Evolutionary conservation across 495 filamentous ascomycete species (phyloP).

Genomic region (Aspergillus olivimuriae): DNA sequence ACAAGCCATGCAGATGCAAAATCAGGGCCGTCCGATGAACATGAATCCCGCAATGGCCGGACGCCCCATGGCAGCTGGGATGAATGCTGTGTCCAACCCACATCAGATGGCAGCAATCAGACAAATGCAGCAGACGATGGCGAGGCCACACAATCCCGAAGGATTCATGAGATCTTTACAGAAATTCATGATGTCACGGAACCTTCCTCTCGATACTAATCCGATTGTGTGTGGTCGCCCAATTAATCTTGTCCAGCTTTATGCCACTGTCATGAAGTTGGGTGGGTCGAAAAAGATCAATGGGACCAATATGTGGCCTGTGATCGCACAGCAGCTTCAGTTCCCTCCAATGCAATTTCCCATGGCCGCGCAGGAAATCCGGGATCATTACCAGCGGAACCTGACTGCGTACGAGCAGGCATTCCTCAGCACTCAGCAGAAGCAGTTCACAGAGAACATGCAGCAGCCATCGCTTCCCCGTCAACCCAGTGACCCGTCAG

Average conservation of each 20-base stretch:
- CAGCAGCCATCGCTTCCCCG: constrained; percentile 44
- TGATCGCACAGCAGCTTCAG: constrained; percentile 60
- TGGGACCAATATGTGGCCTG: constrained; percentile 61
- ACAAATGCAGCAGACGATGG: constrained; percentile 60
- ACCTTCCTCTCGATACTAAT: constrained; percentile 60
- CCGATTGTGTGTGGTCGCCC: constrained; percentile 64
- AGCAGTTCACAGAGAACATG: constrained; percentile 44
- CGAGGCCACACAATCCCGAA: constrained; percentile 51
- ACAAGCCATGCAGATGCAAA: constrained; percentile 52
- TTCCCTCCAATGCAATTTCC: constrained; percentile 61
- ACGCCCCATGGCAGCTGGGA: constrained; percentile 30
- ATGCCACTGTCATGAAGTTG: constrained; percentile 64
- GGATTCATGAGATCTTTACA: constrained; percentile 70
- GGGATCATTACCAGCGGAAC: constrained; percentile 66
- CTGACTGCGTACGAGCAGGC: constrained; percentile 67
- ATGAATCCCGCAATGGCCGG: constrained; percentile 42
- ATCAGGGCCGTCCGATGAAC: constrained; percentile 60
- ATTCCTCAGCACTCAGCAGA: constrained; percentile 55
- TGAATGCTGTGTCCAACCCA: constrained; percentile 42
- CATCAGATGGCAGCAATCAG: constrained; percentile 43
- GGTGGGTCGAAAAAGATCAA: constrained; percentile 74
- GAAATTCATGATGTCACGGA: constrained; percentile 63
- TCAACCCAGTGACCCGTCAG: constrained; percentile 30
- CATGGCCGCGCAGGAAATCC: constrained; percentile 60
- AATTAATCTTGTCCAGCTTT: constrained; percentile 68